Evolutionary conservation across 2,329 filamentous ascomycete species (phyloP).

Genomic region (Fusarium tanahbumbuense): DNA sequence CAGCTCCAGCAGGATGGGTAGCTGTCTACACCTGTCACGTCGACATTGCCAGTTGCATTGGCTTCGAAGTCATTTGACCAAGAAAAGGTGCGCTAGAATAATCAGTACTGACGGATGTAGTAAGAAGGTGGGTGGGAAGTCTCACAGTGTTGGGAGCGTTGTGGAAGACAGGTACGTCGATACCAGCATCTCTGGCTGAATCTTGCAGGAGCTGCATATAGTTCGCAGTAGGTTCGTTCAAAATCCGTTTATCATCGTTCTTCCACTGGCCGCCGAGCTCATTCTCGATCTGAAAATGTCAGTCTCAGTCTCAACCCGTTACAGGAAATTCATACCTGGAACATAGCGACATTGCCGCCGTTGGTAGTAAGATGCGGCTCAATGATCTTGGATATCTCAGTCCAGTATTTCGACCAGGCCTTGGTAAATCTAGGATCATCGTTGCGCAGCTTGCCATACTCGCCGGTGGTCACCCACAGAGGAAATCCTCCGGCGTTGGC

Average conservation of each 20-base stretch:
- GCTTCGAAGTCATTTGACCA: constrained; percentile 70
- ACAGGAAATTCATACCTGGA: no score
- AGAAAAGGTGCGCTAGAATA: constrained; percentile 48
- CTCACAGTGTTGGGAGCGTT: constrained; percentile 70
- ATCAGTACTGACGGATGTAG: background rate
- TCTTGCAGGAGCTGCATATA: constrained; percentile 70
- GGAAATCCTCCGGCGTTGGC: constrained; percentile 71
- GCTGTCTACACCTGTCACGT: constrained; percentile 64
- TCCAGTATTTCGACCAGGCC: constrained; percentile 66
- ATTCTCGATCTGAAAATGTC: no score
- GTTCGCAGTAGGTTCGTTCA: constrained; percentile 60
- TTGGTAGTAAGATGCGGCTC: constrained; percentile 66
- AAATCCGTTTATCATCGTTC: constrained; percentile 55
- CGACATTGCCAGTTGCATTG: constrained; percentile 66
- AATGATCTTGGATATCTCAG: constrained; percentile 61
- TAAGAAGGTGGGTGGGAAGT: rapidly evolving
- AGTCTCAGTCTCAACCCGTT: no score
- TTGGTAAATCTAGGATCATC: constrained; percentile 64
- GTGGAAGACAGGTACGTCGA: constrained; percentile 66
- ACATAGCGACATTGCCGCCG: constrained; percentile 66
- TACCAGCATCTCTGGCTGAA: constrained; percentile 65
- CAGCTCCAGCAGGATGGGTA: constrained; percentile 72
- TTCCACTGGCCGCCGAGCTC: constrained; percentile 61
- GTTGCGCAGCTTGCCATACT: constrained; percentile 64
- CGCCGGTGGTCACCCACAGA: constrained; percentile 71